Evolutionary conservation across 768 basidiomycete genomes (phyloP), one percentile per base, ranked within the genome.

Genomic region (Tylopilus sp.): DNA sequence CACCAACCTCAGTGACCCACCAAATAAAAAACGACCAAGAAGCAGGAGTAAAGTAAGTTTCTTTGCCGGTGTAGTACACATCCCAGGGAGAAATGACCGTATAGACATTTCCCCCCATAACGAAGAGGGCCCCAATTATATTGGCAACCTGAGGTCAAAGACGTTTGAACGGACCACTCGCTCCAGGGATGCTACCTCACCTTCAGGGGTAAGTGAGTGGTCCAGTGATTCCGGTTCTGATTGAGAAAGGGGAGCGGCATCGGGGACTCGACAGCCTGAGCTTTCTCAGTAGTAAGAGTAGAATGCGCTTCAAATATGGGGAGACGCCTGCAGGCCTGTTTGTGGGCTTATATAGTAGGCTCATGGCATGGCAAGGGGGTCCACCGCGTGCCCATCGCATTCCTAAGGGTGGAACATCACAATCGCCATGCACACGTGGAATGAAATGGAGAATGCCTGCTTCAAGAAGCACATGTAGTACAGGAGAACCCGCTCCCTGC

Each of bases 31-130:
- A 85, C 16, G 81, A 78, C 73, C 80, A 86, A 16, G 76, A 70
- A 1, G 81, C 79, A 2, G 86, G 86, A 1, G 86, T 87, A 54
- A 87, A 75, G 71, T 85, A 87, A 4, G 86, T 87, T 55, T 80
- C 77, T 66, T 78, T 81, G 25, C 78, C 78, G 3, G 66, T 62
- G 54, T 71, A 71, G 64, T 81, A 82, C 28, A 72, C 66, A 42
- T 74, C 76, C 54, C 69, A 72, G 7, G 82, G 82, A 30, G 78
- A 79, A 12, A 82, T 78, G 53, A 86, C 74, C 28, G 77, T 76
- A 71, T 81, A 84, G 52, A 84, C 75, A 65, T 85, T 85, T 45
- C 78, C 78, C 24, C 81, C 84, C 55, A 84, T 73, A 54, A 84
- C 78, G 47, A 79, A 62, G 66, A 83, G 56, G 54, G 79, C 84